These are phyloP conservation scores for Theobroma cacao DNA, from an alignment of 345 rosid genomes.

Conservation along the genomic window DNA sequence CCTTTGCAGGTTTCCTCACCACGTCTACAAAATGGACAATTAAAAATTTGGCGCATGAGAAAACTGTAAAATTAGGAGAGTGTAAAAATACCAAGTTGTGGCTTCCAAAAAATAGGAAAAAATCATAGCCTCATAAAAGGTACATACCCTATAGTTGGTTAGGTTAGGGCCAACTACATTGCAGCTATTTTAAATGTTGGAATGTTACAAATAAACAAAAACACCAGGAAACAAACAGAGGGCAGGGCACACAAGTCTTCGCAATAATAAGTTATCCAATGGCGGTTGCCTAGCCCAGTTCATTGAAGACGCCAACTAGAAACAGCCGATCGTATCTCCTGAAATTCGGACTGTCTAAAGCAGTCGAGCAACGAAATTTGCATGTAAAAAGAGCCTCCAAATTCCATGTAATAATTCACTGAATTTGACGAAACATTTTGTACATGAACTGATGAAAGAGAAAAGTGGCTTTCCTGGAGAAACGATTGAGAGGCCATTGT, in stretches of 20 bases:
- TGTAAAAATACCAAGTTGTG: too few species aligned
- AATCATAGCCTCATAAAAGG: not conserved
- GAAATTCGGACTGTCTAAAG: not conserved
- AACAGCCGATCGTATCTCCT: not conserved
- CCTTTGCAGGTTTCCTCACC: not conserved
- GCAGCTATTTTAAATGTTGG: not conserved
- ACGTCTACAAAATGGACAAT: not conserved
- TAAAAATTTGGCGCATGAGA: not conserved
- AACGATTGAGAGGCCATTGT: conserved; percentile 1
- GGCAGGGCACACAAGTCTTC: not conserved
- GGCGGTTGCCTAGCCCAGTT: not conserved
- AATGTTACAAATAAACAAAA: not conserved
- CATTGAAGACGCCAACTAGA: not conserved
- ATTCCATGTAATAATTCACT: not conserved
- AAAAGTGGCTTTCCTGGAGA: not conserved
- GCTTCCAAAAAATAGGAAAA: not conserved
- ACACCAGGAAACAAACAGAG: conserved; percentile 6
- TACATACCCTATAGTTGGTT: not conserved
- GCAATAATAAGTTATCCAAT: conserved; percentile 9
- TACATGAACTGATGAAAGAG: not conserved
- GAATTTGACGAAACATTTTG: not conserved
- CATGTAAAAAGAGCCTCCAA: not conserved
- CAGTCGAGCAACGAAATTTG: not conserved
- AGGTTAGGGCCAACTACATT: not conserved
- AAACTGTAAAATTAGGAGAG: not conserved